phyloP scores from a whole-genome alignment of 441 rosid species.

The Gossypium schwendimanii region DNA sequence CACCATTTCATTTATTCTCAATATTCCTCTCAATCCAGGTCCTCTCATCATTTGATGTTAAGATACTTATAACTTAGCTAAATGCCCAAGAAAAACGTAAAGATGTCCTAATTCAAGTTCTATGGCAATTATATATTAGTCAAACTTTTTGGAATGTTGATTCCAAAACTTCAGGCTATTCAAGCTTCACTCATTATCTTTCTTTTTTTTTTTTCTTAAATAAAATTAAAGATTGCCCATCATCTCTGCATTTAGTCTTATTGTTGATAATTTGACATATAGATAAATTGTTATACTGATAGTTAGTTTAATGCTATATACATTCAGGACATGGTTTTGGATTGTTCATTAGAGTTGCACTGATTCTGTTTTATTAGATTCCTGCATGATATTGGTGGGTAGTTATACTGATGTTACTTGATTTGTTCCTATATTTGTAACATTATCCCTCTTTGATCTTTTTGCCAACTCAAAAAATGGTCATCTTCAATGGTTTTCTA shows the following conservation, averaged over 20 bases:
- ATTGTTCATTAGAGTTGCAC: neutral
- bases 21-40: neutral
- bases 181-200: neutral
- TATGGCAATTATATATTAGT: neutral
- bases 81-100: neutral
- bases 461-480: neutral
- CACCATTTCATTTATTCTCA: neutral
- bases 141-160: neutral
- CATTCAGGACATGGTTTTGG: neutral
- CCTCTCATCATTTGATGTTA: neutral
- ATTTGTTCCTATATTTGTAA: neutral
- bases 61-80: neutral
- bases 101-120: slow-evolving; percentile 1
- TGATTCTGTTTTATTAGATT: neutral
- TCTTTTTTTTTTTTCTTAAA: neutral
- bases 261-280: neutral
- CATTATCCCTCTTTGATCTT: neutral
- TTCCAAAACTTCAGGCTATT: neutral
- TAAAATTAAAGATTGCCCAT: neutral
- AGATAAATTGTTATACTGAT: neutral
- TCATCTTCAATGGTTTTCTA: neutral
- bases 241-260: neutral
- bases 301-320: neutral
- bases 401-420: neutral
- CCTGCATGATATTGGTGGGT: neutral